Conservation (phyloP, 768 basidiomycete genomes). For the Russula virescens region DNA sequence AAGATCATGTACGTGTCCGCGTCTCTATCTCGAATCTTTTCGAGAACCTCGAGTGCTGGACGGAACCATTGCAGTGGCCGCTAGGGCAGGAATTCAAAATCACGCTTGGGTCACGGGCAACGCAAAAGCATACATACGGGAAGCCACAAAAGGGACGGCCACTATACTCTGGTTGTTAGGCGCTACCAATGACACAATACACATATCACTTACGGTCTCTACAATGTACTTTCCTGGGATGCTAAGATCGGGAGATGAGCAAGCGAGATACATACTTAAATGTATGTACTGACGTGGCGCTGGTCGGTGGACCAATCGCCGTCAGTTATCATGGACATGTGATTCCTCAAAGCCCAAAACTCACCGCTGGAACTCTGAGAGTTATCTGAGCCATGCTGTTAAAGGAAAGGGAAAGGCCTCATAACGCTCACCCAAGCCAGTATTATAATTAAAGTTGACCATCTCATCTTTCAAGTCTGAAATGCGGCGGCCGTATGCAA, state of each 20-base stretch:
- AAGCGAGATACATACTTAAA: not conserved
- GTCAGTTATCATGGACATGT: not conserved
- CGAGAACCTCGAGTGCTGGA: not conserved
- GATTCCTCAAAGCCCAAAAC: not conserved
- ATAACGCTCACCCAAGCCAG: not conserved
- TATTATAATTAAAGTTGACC: slow-evolving; percentile 1
- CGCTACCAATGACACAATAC: not conserved
- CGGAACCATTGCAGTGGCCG: too few species aligned
- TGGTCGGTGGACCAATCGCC: not conserved
- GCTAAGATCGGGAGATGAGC: not conserved
- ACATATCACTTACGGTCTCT: not conserved
- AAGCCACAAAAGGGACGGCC: slow-evolving; percentile 14
- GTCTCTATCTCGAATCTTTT: not conserved
- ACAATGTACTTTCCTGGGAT: slow-evolving; percentile 6
- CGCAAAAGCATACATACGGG: slow-evolving; percentile 1
- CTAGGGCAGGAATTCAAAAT: too few species aligned
- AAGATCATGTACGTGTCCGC: not conserved
- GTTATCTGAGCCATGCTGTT: not conserved
- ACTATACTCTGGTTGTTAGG: not conserved
- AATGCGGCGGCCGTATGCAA: slow-evolving; percentile 14
- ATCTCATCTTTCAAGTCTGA: slow-evolving; percentile 6
- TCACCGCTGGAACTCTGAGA: slow-evolving; percentile 5
- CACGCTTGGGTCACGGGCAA: not conserved
- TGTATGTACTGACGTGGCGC: not conserved
- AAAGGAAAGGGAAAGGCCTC: too few species aligned